Percentiles rank a stretch among this genome's conserved stretches.
phyloP scores from a whole-genome alignment of 805 yeast genomes.

The Ogataea nonfermentans region DNA sequence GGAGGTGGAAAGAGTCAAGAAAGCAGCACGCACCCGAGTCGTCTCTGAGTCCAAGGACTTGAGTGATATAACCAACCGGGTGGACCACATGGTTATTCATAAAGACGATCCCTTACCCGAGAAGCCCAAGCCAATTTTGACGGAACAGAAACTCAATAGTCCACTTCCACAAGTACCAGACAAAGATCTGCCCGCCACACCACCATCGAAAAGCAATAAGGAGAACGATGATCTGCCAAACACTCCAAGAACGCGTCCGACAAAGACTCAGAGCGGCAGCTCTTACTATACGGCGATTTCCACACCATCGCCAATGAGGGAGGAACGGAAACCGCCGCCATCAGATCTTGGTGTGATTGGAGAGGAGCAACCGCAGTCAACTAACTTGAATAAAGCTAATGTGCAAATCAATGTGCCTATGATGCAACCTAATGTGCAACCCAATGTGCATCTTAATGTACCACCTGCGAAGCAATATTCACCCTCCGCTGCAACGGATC shows the following conservation, averaged over 20 bases:
- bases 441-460: too few species aligned
- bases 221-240: slow-evolving; percentile 6
- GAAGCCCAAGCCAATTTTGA: background rate
- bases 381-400: too few species aligned
- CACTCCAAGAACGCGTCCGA: background rate
- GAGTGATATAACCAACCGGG: slow-evolving; percentile 18
- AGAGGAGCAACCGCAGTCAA: too few species aligned
- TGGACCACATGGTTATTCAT: slow-evolving; percentile 14
- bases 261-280: slow-evolving; percentile 10
- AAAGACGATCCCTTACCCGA: slow-evolving; percentile 8
- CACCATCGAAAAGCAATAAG: slow-evolving; percentile 7
- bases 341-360: background rate
- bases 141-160: background rate
- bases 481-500: too few species aligned
- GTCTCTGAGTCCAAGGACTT: slow-evolving; percentile 10
- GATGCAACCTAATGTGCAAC: too few species aligned
- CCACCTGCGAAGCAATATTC: too few species aligned
- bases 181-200: slow-evolving; percentile 6
- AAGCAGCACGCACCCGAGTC: slow-evolving; percentile 17
- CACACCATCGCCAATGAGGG: slow-evolving; percentile 12
- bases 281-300: slow-evolving; percentile 10
- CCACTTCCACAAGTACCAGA: slow-evolving; percentile 9
- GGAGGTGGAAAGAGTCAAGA: slow-evolving; percentile 25
- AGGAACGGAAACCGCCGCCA: slow-evolving; percentile 14
- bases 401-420: too few species aligned